These are phyloP conservation scores for Spizellomyces sp. DNA, from an alignment of 192 early-diverging fungal genomes.

Conservation along the genomic window DNA sequence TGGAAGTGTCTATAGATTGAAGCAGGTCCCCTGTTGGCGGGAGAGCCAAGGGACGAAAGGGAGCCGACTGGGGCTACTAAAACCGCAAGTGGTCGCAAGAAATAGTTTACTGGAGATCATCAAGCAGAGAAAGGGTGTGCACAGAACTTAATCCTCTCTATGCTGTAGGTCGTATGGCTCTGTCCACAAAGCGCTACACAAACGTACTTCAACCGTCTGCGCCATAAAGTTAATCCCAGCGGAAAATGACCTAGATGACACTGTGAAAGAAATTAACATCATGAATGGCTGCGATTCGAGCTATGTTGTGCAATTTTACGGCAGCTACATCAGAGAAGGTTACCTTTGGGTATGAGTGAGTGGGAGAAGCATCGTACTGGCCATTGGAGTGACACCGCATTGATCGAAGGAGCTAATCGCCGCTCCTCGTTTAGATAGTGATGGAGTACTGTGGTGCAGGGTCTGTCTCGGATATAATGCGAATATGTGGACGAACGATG, in stretches of 20 bases:
- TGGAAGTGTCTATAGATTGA: neutral
- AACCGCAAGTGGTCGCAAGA: no score
- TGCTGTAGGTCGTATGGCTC: slow-evolving; percentile 55
- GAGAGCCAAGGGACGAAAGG: neutral
- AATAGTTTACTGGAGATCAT: no score
- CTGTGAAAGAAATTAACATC: slow-evolving; percentile 56
- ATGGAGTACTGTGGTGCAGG: slow-evolving; percentile 66
- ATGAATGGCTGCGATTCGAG: slow-evolving; percentile 50
- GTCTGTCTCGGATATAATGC: slow-evolving; percentile 60
- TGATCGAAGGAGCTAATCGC: neutral
- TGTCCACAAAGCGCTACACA: slow-evolving; percentile 59
- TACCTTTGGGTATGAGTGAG: slow-evolving; percentile 48
- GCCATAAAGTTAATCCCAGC: slow-evolving; percentile 59
- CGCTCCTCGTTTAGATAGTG: slow-evolving; percentile 46
- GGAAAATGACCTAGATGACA: slow-evolving; percentile 52
- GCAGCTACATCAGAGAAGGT: slow-evolving; percentile 48
- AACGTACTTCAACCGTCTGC: slow-evolving; percentile 38
- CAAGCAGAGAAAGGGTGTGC: no score
- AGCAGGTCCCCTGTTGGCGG: neutral
- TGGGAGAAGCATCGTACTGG: neutral
- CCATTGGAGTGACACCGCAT: no score
- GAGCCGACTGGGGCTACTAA: no score
- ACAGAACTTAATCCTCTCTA: neutral
- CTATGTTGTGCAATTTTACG: slow-evolving; percentile 57
- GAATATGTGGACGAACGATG: slow-evolving; percentile 43